phyloP scores from a whole-genome alignment of 1,284 basidiomycete species.

The Tylopilus orsonianus region DNA sequence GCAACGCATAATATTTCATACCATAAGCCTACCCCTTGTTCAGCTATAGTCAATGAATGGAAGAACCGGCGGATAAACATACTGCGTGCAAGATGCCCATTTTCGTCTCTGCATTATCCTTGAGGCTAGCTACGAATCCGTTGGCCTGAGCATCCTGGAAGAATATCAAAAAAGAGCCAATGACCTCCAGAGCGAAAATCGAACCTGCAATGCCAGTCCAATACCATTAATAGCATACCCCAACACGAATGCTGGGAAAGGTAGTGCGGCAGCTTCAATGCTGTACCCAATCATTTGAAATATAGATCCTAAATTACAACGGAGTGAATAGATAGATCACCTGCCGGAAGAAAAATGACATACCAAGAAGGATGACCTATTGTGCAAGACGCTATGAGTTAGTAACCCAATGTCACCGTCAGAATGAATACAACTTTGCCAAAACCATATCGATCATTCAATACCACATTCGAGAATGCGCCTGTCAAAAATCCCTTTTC shows the following conservation, averaged over 20 bases:
- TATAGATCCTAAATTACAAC: constrained; percentile 31
- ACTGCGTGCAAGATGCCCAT: constrained; percentile 34
- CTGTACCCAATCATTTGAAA: constrained; percentile 46
- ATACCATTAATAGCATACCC: constrained; percentile 62
- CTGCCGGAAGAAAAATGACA: constrained; percentile 4
- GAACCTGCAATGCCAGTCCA: constrained; percentile 49
- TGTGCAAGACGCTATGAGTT: neutral
- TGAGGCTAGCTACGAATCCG: constrained; percentile 32
- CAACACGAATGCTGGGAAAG: constrained; percentile 63
- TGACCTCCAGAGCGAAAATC: neutral
- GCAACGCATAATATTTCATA: constrained; percentile 10
- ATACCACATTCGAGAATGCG: constrained; percentile 30
- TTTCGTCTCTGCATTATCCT: constrained; percentile 30
- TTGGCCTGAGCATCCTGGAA: constrained; percentile 34
- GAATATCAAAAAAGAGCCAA: neutral
- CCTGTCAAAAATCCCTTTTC: constrained; percentile 32
- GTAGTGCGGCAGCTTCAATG: constrained; percentile 56
- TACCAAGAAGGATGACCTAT: constrained; percentile 32
- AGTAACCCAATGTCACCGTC: constrained; percentile 1
- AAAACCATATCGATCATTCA: constrained; percentile 33
- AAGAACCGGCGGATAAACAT: constrained; percentile 6
- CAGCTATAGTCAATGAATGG: neutral
- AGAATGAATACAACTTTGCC: constrained; percentile 28
- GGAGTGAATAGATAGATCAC: too few relatives aligned
- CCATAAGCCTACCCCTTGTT: constrained; percentile 33